These are phyloP conservation scores for Blakeslea trispora DNA, from an alignment of 371 early-diverging fungal genomes.

Conservation along the genomic window DNA sequence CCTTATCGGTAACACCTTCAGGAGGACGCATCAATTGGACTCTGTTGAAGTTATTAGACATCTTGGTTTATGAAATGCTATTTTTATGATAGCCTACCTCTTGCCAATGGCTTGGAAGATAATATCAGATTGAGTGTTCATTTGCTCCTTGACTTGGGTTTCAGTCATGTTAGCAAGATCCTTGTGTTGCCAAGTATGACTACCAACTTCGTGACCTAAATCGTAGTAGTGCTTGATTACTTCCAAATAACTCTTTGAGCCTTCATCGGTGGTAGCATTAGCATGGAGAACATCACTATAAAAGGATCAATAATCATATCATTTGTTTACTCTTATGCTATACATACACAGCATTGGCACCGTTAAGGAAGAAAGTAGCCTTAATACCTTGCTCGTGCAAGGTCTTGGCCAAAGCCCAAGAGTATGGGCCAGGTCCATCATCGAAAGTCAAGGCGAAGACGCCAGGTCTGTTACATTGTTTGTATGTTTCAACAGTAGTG, in stretches of 20 bases:
- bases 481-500: neutral
- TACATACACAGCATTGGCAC: constrained; percentile 36
- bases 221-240: constrained; percentile 23
- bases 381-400: constrained; percentile 19
- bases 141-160: constrained; percentile 17
- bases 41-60: neutral
- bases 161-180: constrained; percentile 17
- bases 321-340: neutral
- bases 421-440: constrained; percentile 29
- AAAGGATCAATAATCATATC: neutral
- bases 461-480: constrained; percentile 20
- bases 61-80: neutral
- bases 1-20: constrained; percentile 41
- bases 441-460: constrained; percentile 33
- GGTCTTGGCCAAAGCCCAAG: constrained; percentile 19
- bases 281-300: constrained; percentile 23
- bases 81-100: neutral
- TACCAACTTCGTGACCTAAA: constrained; percentile 28
- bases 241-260: constrained; percentile 28
- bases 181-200: constrained; percentile 26
- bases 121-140: constrained; percentile 27
- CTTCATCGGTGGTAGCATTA: constrained; percentile 16
- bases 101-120: constrained; percentile 25
- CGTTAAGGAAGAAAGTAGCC: constrained; percentile 71
- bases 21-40: constrained; percentile 51